phyloP scores from a whole-genome alignment of 2,329 filamentous ascomycete species.

The Mariannaea sp. region DNA sequence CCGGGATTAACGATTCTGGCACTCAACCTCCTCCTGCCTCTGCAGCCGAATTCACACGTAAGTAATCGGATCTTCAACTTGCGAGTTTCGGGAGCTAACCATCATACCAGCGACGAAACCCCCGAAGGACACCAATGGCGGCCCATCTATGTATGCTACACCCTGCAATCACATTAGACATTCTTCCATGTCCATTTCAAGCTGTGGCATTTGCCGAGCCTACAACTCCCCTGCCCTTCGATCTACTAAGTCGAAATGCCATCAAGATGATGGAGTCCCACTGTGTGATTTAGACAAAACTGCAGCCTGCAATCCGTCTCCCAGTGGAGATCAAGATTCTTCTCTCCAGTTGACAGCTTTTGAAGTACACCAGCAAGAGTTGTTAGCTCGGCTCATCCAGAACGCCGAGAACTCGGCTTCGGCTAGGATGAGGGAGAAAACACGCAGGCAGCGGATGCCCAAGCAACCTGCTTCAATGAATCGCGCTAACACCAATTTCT shows the following conservation, averaged over 20 bases:
- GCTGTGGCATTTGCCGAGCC: slow-evolving; percentile 19
- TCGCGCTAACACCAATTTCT: slow-evolving; percentile 41
- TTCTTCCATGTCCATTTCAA: slow-evolving; percentile 16
- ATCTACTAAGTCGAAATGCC: not conserved
- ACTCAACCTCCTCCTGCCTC: slow-evolving; percentile 19
- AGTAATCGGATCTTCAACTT: not conserved
- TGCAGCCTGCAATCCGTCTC: slow-evolving; percentile 25
- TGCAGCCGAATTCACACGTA: slow-evolving; percentile 22
- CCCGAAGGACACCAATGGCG: slow-evolving; percentile 27
- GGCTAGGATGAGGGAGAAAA: slow-evolving; percentile 25
- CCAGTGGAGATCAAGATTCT: slow-evolving; percentile 41
- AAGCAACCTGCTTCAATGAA: slow-evolving; percentile 14
- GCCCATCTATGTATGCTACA: slow-evolving; percentile 55
- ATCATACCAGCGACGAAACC: slow-evolving; percentile 19
- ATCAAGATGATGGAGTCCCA: slow-evolving; percentile 22
- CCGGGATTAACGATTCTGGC: slow-evolving; percentile 13
- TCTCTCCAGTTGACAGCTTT: slow-evolving; percentile 42
- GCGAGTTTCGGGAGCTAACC: slow-evolving; percentile 11
- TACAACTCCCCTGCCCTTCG: slow-evolving; percentile 7
- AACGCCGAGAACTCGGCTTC: slow-evolving; percentile 32
- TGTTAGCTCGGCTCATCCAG: slow-evolving; percentile 46
- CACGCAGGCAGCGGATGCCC: slow-evolving; percentile 3
- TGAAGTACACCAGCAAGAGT: slow-evolving; percentile 47
- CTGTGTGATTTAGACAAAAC: slow-evolving; percentile 13
- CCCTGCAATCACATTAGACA: slow-evolving; percentile 28